Conservation (phyloP, 2,329 filamentous ascomycete genomes). For the Penicillium sp. region DNA sequence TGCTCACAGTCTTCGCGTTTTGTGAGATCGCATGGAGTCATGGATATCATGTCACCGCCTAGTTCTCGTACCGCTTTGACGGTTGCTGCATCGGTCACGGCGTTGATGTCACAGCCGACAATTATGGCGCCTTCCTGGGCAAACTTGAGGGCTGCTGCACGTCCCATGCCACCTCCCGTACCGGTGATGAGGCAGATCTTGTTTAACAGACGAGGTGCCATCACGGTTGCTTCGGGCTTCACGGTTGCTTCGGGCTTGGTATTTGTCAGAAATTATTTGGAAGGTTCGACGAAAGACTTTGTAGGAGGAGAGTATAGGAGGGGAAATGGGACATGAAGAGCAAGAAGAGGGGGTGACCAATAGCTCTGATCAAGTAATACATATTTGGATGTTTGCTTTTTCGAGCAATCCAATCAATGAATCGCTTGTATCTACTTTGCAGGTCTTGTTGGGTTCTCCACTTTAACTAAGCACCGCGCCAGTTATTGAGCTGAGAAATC, state of each 20-base stretch:
- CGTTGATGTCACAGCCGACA: not conserved
- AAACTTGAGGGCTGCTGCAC: slow-evolving; percentile 6
- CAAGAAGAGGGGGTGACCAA: not conserved
- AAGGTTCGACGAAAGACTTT: not conserved
- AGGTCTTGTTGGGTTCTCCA: not conserved
- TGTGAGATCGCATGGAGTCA: not conserved
- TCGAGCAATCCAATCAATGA: not conserved
- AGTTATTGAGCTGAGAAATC: not conserved
- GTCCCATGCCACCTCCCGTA: not conserved
- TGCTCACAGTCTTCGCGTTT: not conserved
- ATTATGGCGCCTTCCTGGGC: slow-evolving; percentile 1
- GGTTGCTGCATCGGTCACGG: not conserved
- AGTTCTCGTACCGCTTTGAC: not conserved
- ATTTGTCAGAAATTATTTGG: not conserved
- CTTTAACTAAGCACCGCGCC: not conserved
- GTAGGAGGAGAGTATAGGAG: too few relatives aligned
- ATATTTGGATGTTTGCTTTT: slow-evolving; percentile 1
- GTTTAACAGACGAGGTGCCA: not conserved
- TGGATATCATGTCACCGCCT: slow-evolving; percentile 2
- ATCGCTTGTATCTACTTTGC: not conserved
- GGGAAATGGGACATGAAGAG: not conserved
- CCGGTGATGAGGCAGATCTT: slow-evolving; percentile 5
- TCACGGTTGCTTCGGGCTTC: not conserved
- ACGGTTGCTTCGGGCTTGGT: not conserved
- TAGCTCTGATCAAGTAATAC: too few relatives aligned